phyloP scores from a whole-genome alignment of 2,329 filamentous ascomycete species.

The Colletotrichum sp. region DNA sequence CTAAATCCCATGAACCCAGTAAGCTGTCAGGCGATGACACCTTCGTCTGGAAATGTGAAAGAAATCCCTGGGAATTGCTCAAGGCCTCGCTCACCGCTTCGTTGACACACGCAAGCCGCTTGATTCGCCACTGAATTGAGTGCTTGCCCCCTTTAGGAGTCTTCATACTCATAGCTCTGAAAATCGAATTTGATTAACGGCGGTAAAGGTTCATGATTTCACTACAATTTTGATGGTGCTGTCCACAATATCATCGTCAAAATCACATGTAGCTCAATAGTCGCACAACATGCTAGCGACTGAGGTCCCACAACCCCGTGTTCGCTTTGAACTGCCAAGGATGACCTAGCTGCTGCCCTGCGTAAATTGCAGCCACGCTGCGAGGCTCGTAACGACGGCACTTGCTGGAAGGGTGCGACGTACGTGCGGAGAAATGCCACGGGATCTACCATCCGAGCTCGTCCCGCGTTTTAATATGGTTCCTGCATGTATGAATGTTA shows the following conservation, averaged over 20 bases:
- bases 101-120: not conserved
- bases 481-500: not conserved
- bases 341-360: not conserved
- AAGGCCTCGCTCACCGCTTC: not conserved
- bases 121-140: not conserved
- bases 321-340: not conserved
- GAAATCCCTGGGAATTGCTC: not conserved
- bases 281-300: not conserved
- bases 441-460: not conserved
- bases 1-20: not conserved
- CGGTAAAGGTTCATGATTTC: not conserved
- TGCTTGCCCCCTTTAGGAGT: not conserved
- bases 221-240: accelerated
- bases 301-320: not conserved
- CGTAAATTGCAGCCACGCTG: not conserved
- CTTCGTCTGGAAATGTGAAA: not conserved
- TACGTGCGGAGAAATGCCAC: not conserved
- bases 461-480: not conserved
- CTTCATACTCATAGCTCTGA: not conserved
- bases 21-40: not conserved
- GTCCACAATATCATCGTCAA: not conserved
- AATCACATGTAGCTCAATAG: not conserved
- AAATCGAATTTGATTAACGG: not conserved
- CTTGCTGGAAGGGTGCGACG: not conserved
- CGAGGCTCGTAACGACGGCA: not conserved